Conservation (phyloP, 495 filamentous ascomycete genomes). For the Aspergillus asperescens region DNA sequence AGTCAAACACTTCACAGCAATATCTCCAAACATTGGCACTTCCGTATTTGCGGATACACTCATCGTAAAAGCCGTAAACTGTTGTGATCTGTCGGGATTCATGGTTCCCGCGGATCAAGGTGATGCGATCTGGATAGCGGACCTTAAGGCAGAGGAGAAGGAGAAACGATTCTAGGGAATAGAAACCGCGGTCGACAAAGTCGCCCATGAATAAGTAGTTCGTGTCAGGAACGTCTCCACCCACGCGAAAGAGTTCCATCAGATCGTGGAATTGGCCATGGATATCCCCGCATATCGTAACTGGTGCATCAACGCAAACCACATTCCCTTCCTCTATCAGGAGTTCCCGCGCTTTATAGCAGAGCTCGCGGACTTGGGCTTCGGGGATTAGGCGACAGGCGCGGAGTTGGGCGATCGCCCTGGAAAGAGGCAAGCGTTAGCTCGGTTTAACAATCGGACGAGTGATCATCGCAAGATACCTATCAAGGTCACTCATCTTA, state of each 20-base stretch:
- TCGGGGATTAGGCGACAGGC: conserved; percentile 96
- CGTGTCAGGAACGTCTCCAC: conserved; percentile 91
- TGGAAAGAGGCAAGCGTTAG: conserved; percentile 33
- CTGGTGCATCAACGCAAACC: conserved; percentile 89
- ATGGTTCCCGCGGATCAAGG: conserved; percentile 93
- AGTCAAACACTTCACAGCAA: conserved; percentile 98
- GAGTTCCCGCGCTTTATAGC: conserved; percentile 94
- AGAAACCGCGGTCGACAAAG: conserved; percentile 97
- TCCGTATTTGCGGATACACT: conserved; percentile 95
- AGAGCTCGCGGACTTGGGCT: conserved; percentile 88
- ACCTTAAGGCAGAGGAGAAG: conserved; percentile 95
- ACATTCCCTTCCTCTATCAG: conserved; percentile 98
- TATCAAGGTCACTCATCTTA: conserved; percentile 82
- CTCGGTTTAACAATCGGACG: background rate
- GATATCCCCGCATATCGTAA: conserved; percentile 98
- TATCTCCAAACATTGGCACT: conserved; percentile 97
- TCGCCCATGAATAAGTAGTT: conserved; percentile 99
- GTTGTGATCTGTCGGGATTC: conserved; percentile 97
- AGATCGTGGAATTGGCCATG: conserved; percentile 98
- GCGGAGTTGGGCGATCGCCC: conserved; percentile 89
- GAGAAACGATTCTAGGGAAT: conserved; percentile 93
- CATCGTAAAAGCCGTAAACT: conserved; percentile 98
- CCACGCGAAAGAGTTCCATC: conserved; percentile 97
- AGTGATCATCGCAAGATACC: conserved; percentile 42
- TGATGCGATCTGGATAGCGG: conserved; percentile 96